phyloP scores from a whole-genome alignment of 345 rosid genomes.

The Excoecaria agallocha region DNA sequence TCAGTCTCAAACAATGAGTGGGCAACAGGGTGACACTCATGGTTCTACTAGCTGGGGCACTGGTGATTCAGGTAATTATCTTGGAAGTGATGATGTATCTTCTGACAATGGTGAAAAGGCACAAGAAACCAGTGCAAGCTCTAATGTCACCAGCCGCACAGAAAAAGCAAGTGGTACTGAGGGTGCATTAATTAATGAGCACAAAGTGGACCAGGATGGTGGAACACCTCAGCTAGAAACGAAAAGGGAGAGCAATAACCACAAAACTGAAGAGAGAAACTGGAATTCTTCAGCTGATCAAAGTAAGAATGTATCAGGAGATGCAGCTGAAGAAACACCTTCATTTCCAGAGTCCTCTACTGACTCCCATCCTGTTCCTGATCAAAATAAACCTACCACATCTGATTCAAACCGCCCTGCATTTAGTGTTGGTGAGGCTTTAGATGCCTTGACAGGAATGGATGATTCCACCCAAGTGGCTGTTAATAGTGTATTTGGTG shows the following conservation, averaged over 20 bases:
- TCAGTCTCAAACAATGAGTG: slow-evolving; percentile 30
- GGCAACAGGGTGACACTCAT: slow-evolving; percentile 39
- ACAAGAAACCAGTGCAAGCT: slow-evolving; percentile 33
- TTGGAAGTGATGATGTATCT: slow-evolving; percentile 35
- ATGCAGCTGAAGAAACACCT: slow-evolving; percentile 37
- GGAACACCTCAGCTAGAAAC: slow-evolving; percentile 34
- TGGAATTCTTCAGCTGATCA: slow-evolving; percentile 44
- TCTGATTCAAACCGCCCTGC: slow-evolving; percentile 40
- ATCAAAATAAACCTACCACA: slow-evolving; percentile 39
- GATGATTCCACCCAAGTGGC: slow-evolving; percentile 97
- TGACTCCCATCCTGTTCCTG: slow-evolving; percentile 44
- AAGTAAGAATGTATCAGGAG: slow-evolving; percentile 35
- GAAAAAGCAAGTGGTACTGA: slow-evolving; percentile 35
- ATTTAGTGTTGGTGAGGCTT: slow-evolving; percentile 69
- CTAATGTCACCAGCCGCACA: slow-evolving; percentile 24
- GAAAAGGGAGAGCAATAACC: slow-evolving; percentile 31
- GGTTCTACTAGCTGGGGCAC: slow-evolving; percentile 30
- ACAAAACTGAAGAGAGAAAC: slow-evolving; percentile 46
- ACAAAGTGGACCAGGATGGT: slow-evolving; percentile 38
- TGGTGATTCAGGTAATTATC: slow-evolving; percentile 38
- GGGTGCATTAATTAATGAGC: slow-evolving; percentile 36
- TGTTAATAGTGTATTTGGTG: slow-evolving; percentile 93
- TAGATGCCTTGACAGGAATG: slow-evolving; percentile 84
- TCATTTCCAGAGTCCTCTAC: slow-evolving; percentile 39
- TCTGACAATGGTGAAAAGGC: slow-evolving; percentile 40